Evolutionary conservation across 2,329 filamentous ascomycete genomes (phyloP), one percentile per base, ranked within the genome.

Genomic region (Apiospora phragmitis): DNA sequence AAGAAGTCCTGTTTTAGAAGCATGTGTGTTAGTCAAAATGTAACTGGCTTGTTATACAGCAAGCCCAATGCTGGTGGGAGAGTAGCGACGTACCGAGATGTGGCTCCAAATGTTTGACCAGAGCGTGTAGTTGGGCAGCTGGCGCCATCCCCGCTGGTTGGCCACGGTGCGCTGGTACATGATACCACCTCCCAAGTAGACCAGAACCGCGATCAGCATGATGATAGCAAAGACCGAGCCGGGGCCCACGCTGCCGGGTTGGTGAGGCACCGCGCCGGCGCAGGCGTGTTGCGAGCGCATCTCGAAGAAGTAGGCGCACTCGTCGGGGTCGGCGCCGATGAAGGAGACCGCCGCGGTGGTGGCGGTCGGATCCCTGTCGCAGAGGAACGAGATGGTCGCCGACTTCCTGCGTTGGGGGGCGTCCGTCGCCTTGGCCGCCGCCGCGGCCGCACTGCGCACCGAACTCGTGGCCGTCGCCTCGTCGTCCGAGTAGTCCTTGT

Each of bases 231-330:
- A 99, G 16, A 99, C 81, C 85, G 94, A 83, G 80, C 93, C 77
- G 81, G 96, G 83, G 78, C 93, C 82, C 85, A 92, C 83, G 82
- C 91, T 84, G 85, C 95, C 82, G 83, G 93, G 86, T 79, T 93
- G 93, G 80, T 92, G 90, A 70, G 91, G 90, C 78, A 91, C 89
- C 62, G 88, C 86, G 69, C 85, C 85, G 16, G 88, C 85, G 76
- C 96, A 99, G 14, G 95, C 95, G 75, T 94, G 92, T 65, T 89
- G 87, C 32, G 94, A 96, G 74, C 95, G 92, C 67, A 95, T 92
- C 81, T 98, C 95, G 84, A 99, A 99, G 82, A 97, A 93, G 83
- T 98, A 99, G 41, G 94, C 90, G 86, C 96, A 99, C 72, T 97
- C 92, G 79, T 98, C 95, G 51, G 93, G 92, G 72, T 95, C 92